Percentiles rank a stretch among this genome's conserved stretches.
Evolutionary conservation across 2,329 filamentous ascomycete genomes (phyloP).

Genomic region (Aspergillus sp.): DNA sequence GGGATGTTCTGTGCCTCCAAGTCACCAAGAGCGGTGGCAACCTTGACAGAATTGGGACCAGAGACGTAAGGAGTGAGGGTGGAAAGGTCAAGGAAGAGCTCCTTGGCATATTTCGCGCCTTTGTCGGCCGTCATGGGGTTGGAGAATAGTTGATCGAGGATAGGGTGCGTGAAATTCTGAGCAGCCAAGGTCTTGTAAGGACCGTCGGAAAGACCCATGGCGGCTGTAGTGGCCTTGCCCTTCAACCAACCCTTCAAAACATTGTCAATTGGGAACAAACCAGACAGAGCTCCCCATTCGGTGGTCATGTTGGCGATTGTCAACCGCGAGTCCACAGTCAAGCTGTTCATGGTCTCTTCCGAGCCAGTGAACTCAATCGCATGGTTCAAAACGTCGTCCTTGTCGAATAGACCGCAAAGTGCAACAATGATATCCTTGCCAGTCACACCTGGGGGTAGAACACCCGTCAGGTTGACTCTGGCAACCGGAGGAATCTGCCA

Average conservation of each 20-base stretch:
- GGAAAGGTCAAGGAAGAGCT: conserved; percentile 72
- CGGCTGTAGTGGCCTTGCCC: conserved; percentile 65
- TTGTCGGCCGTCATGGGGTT: conserved; percentile 65
- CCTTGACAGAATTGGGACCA: conserved; percentile 85
- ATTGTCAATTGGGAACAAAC: conserved; percentile 73
- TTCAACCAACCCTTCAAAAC: conserved; percentile 67
- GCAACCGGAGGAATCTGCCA: conserved; percentile 82
- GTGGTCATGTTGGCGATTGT: conserved; percentile 71
- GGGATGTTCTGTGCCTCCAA: conserved; percentile 68
- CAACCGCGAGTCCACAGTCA: conserved; percentile 66
- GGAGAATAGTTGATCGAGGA: conserved; percentile 64
- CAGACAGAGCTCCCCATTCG: conserved; percentile 69
- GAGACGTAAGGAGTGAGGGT: conserved; percentile 78
- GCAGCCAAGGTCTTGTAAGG: conserved; percentile 43
- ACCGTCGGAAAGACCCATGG: conserved; percentile 50
- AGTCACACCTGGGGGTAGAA: conserved; percentile 70
- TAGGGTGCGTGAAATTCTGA: conserved; percentile 62
- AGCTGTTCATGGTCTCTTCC: conserved; percentile 65
- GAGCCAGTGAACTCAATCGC: conserved; percentile 80
- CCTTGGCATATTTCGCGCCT: conserved; percentile 74
- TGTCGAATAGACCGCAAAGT: conserved; percentile 77
- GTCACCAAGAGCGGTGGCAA: conserved; percentile 68
- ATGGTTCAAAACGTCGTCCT: conserved; percentile 85
- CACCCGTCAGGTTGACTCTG: conserved; percentile 68
- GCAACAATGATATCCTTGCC: conserved; percentile 94